These are phyloP conservation scores for Cephaloascus fragrans DNA, from an alignment of 805 yeast species.

Conservation along the genomic window DNA sequence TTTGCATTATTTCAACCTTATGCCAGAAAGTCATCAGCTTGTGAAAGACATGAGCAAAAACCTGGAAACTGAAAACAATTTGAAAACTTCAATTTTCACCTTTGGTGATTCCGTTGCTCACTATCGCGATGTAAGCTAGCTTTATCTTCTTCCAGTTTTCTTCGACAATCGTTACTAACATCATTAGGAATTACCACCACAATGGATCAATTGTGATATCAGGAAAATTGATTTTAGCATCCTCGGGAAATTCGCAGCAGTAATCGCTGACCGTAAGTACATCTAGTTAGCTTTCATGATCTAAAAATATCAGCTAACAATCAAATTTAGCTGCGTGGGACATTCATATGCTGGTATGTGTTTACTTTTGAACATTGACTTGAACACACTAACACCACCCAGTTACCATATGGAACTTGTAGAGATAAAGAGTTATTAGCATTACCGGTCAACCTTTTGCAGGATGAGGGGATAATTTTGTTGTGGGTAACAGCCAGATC, in stretches of 20 bases:
- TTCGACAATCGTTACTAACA: no score
- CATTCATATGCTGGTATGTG: slow-evolving; percentile 65
- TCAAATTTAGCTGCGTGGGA: slow-evolving; percentile 78
- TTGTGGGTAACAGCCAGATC: slow-evolving; percentile 97
- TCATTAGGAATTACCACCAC: slow-evolving; percentile 46
- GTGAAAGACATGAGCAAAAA: slow-evolving; percentile 8
- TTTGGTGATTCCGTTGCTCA: slow-evolving; percentile 36
- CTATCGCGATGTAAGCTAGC: no score
- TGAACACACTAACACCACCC: not conserved
- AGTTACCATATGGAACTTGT: slow-evolving; percentile 62
- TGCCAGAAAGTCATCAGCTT: slow-evolving; percentile 23
- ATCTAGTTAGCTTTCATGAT: not conserved
- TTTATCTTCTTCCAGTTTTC: no score
- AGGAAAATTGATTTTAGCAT: slow-evolving; percentile 57
- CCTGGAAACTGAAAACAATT: slow-evolving; percentile 7
- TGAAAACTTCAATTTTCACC: slow-evolving; percentile 28
- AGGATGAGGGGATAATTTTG: slow-evolving; percentile 74
- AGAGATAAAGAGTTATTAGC: slow-evolving; percentile 65
- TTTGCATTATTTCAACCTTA: slow-evolving; percentile 58
- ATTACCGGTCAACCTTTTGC: slow-evolving; percentile 58
- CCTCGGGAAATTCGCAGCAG: slow-evolving; percentile 74
- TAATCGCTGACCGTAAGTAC: slow-evolving; percentile 64
- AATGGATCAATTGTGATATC: slow-evolving; percentile 85
- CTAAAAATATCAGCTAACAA: not conserved
- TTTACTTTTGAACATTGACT: not conserved